These are phyloP conservation scores for Xylariales sp. DNA, from an alignment of 2,329 filamentous ascomycete species.

Conservation along the genomic window DNA sequence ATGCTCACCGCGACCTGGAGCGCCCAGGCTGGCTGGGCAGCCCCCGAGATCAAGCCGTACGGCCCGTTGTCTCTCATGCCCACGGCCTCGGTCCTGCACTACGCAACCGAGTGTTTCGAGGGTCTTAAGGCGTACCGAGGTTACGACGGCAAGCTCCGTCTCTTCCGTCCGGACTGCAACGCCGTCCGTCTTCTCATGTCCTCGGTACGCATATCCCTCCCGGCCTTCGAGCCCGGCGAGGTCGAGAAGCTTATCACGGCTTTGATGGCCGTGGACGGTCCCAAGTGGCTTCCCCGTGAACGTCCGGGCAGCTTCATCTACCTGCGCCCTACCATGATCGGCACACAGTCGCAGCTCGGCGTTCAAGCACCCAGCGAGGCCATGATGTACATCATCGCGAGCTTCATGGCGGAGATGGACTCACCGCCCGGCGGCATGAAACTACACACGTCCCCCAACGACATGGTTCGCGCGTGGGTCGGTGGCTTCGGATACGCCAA, in stretches of 20 bases:
- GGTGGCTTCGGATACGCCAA: slow-evolving; percentile 91
- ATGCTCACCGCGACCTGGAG: slow-evolving; percentile 71
- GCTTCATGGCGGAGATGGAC: slow-evolving; percentile 56
- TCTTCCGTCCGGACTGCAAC: slow-evolving; percentile 64
- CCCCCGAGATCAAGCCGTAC: slow-evolving; percentile 61
- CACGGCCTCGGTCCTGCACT: slow-evolving; percentile 65
- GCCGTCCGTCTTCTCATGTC: slow-evolving; percentile 48
- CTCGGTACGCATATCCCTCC: slow-evolving; percentile 56
- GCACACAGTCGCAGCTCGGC: slow-evolving; percentile 73
- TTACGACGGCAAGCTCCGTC: slow-evolving; percentile 56
- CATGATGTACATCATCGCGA: slow-evolving; percentile 79
- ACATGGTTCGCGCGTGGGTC: slow-evolving; percentile 87
- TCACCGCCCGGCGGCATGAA: slow-evolving; percentile 55
- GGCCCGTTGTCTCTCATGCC: slow-evolving; percentile 63
- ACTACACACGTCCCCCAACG: slow-evolving; percentile 72
- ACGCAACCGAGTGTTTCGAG: slow-evolving; percentile 75
- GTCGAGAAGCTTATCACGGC: slow-evolving; percentile 60
- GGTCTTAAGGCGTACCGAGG: slow-evolving; percentile 70
- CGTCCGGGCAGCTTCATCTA: slow-evolving; percentile 72
- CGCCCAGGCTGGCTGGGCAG: slow-evolving; percentile 54
- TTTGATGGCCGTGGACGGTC: slow-evolving; percentile 67
- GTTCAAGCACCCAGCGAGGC: slow-evolving; percentile 76
- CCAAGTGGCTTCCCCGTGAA: slow-evolving; percentile 72
- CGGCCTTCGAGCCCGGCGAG: slow-evolving; percentile 57
- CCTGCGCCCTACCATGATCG: slow-evolving; percentile 82